A percentile compares a stretch with the other conserved stretches of the same genome.
These are phyloP conservation scores for Phytophthora pseudosyringae DNA, from an alignment of 352 stramenopile genomes.

Conservation along the genomic window DNA sequence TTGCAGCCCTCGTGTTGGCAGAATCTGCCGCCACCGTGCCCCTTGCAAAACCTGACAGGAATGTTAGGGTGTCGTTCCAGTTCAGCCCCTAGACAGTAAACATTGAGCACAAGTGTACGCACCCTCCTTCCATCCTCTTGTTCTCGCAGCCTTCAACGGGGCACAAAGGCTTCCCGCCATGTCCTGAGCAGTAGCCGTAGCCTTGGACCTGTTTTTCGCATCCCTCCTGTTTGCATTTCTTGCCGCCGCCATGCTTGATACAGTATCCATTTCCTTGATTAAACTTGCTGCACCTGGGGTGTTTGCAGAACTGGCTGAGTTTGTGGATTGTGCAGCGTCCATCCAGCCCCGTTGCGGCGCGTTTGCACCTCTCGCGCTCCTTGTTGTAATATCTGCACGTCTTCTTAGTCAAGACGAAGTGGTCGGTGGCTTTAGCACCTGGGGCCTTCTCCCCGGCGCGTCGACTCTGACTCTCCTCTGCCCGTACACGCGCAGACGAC, in stretches of 20 bases:
- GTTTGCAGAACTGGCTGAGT: slow-evolving; percentile 84
- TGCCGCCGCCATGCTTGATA: slow-evolving; percentile 86
- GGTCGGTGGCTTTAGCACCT: slow-evolving; percentile 25
- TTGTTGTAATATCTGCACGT: slow-evolving; percentile 80
- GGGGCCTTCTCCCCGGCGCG: slow-evolving; percentile 11
- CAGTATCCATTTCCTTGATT: slow-evolving; percentile 87
- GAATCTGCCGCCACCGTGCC: slow-evolving; percentile 81
- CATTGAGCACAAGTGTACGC: slow-evolving; percentile 8
- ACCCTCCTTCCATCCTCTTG: slow-evolving; percentile 86
- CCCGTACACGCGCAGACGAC: slow-evolving; percentile 18
- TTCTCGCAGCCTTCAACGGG: slow-evolving; percentile 79
- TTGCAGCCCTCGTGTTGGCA: slow-evolving; percentile 78
- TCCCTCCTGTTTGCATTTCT: slow-evolving; percentile 82
- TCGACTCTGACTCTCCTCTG: slow-evolving; percentile 15
- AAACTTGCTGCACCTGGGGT: slow-evolving; percentile 83
- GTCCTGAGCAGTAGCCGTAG: slow-evolving; percentile 85
- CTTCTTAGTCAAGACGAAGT: slow-evolving; percentile 39
- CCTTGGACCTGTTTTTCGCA: slow-evolving; percentile 87
- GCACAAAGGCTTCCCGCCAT: slow-evolving; percentile 83
- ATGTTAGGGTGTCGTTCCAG: background rate
- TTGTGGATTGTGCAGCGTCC: slow-evolving; percentile 84
- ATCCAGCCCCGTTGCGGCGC: slow-evolving; percentile 72
- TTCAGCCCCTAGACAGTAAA: background rate
- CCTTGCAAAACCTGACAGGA: slow-evolving; percentile 75
- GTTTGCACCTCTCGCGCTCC: slow-evolving; percentile 68